A percentile compares a stretch with the other conserved stretches of the same genome.
phyloP scores from a whole-genome alignment of 2,329 filamentous ascomycete genomes.

The Massarina eburnea region DNA sequence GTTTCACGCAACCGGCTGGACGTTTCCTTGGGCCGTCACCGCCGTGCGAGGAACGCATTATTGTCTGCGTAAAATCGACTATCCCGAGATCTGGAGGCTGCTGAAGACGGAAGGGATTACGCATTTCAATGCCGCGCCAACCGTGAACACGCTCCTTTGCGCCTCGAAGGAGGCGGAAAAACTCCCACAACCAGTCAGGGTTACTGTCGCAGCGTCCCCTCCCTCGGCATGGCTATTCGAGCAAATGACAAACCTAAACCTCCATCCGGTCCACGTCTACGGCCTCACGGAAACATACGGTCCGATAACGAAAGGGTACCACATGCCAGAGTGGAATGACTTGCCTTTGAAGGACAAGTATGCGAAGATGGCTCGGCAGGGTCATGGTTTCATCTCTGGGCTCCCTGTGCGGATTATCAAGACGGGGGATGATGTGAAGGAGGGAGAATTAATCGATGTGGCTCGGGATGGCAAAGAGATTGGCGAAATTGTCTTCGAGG shows the following conservation, averaged over 20 bases:
- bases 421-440: conserved; percentile 62
- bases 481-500: conserved; percentile 81
- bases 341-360: conserved; percentile 77
- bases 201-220: conserved; percentile 90
- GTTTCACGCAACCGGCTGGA: conserved; percentile 75
- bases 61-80: conserved; percentile 92
- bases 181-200: conserved; percentile 71
- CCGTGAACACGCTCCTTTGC: conserved; percentile 92
- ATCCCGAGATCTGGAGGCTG: conserved; percentile 86
- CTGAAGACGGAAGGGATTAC: conserved; percentile 85
- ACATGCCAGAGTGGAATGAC: conserved; percentile 79
- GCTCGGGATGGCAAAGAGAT: conserved; percentile 71
- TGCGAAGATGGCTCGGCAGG: conserved; percentile 87
- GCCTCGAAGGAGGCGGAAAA: conserved; percentile 72
- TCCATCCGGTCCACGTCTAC: conserved; percentile 91
- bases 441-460: conserved; percentile 68
- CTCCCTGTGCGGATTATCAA: conserved; percentile 82
- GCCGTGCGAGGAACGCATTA: conserved; percentile 93
- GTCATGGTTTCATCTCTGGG: conserved; percentile 84
- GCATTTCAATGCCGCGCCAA: conserved; percentile 94
- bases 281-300: conserved; percentile 88
- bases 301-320: conserved; percentile 91
- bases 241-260: conserved; percentile 84
- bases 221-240: conserved; percentile 90
- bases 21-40: conserved; percentile 90